phyloP scores from a whole-genome alignment of 208 protist species.

The Naegleria gruberi region DNA sequence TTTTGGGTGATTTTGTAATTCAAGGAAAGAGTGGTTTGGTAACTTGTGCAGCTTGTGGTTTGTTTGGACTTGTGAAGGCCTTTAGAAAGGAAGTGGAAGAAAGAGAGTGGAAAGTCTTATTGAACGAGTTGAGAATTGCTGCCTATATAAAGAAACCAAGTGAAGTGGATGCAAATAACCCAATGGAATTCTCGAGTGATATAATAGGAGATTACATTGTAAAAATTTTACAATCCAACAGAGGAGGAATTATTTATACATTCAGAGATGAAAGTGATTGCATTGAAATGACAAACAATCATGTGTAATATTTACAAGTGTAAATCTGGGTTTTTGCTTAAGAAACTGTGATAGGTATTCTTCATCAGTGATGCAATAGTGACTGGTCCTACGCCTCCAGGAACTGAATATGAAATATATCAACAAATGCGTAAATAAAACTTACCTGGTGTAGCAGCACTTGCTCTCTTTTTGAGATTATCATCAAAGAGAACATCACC shows the following conservation, averaged over 20 bases:
- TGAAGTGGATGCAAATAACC: not conserved
- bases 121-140: not conserved
- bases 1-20: not conserved
- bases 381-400: constrained; percentile 96
- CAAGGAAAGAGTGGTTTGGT: not conserved
- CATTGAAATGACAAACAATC: too few species aligned
- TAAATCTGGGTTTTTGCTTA: not conserved
- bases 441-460: constrained; percentile 85
- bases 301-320: too few species aligned
- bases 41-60: not conserved
- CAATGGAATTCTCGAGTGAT: not conserved
- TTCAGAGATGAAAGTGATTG: not conserved
- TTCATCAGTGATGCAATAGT: constrained; percentile 81
- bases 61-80: not conserved
- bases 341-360: constrained; percentile 19
- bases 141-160: not conserved
- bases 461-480: constrained; percentile 53
- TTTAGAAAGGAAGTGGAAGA: not conserved
- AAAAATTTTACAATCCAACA: not conserved
- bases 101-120: not conserved
- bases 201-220: not conserved
- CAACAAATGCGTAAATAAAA: too few species aligned
- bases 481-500: constrained; percentile 86
- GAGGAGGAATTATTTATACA: not conserved
- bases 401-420: too few species aligned